Percentiles rank a stretch among this genome's conserved stretches.
Evolutionary conservation across 108 stramenopile species (phyloP).

Genomic region (Cyclotella choctawhatcheeana): DNA sequence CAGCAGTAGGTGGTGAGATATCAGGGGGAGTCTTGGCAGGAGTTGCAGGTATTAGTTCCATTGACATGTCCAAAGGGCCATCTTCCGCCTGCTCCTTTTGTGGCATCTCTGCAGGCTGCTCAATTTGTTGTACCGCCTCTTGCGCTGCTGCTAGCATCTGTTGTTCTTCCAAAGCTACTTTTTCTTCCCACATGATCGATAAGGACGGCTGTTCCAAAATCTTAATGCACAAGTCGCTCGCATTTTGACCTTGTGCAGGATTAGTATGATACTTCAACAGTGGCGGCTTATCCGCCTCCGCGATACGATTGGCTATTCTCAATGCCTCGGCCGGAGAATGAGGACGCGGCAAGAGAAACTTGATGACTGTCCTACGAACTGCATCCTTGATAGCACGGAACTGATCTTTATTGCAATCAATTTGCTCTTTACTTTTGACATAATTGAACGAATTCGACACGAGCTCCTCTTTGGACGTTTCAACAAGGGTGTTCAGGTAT

Average conservation of each 20-base stretch:
- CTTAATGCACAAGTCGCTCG: slow-evolving; percentile 14
- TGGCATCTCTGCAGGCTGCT: too few relatives aligned
- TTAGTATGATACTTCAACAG: slow-evolving; percentile 1
- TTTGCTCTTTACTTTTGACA: neutral
- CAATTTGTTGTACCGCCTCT: too few relatives aligned
- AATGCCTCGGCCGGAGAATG: slow-evolving; percentile 40
- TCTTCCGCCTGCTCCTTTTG: slow-evolving; percentile 1
- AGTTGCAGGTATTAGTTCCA: slow-evolving; percentile 9
- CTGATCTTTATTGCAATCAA: slow-evolving; percentile 10
- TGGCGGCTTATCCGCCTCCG: slow-evolving; percentile 33
- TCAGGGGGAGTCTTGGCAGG: slow-evolving; percentile 5
- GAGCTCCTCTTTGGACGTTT: slow-evolving; percentile 32
- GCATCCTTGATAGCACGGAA: slow-evolving; percentile 45
- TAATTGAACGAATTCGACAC: neutral
- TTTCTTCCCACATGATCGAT: slow-evolving; percentile 20
- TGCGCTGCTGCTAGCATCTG: slow-evolving; percentile 1
- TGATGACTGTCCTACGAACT: slow-evolving; percentile 40
- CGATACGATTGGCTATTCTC: slow-evolving; percentile 26
- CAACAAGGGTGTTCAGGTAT: slow-evolving; percentile 22
- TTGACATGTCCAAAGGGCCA: slow-evolving; percentile 9
- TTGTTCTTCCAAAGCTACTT: neutral
- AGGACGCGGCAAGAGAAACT: slow-evolving; percentile 39
- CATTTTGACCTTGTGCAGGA: slow-evolving; percentile 3
- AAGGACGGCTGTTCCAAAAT: slow-evolving; percentile 23
- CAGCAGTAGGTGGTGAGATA: too few relatives aligned